Base-by-base conservation (phyloP, 2,329 filamentous ascomycete genomes). In the Colletotrichum eleusines region DNA sequence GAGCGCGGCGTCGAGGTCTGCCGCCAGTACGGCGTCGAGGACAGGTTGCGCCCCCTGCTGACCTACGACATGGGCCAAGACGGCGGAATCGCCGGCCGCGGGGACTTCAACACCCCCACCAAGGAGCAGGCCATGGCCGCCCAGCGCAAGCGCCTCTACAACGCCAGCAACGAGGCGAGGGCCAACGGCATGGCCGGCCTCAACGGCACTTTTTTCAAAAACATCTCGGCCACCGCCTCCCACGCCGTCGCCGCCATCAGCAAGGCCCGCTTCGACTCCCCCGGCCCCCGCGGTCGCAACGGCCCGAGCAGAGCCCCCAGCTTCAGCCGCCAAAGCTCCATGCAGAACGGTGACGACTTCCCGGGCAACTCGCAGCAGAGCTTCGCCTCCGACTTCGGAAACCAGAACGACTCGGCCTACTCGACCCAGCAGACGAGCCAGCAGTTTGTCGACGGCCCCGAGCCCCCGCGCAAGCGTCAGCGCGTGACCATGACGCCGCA, bases 61-160 rank as follows among this genome's bases (percentile, higher is more conserved):
- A 94, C 92, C 35, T 94, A 95, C 79, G 93, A 95, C 77, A 92
- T 94, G 84, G 90, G 89, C 64, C 89, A 92, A 75, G 92, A 95
- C 71, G 92, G 93, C 60, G 90, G 90, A 60, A 81, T 90, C 61
- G 89, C 92, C 6, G 91, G 92, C 66, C 89, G 90, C 57, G 93
- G 92, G 57, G 89, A 91, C 74, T 88, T 97, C 76, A 95, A 98
- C 77, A 98, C 96, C 0, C 96, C 96, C 0, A 99, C 96, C 46
- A 99, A 99, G 81, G 96, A 98, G 81, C 96, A 98, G 81, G 96
- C 96, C 71, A 97, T 98, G 95, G 96, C 96, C 14, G 95, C 95
- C 6, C 92, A 94, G 81, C 86, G 96, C 75, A 98, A 99, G 81
- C 90, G 95, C 74, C 90, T 98, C 81, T 98, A 98, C 82, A 97